A percentile compares a stretch with the other conserved stretches of the same genome.
Evolutionary conservation across 2,329 filamentous ascomycete species (phyloP).

Genomic region (Parafenestella ontariensis): DNA sequence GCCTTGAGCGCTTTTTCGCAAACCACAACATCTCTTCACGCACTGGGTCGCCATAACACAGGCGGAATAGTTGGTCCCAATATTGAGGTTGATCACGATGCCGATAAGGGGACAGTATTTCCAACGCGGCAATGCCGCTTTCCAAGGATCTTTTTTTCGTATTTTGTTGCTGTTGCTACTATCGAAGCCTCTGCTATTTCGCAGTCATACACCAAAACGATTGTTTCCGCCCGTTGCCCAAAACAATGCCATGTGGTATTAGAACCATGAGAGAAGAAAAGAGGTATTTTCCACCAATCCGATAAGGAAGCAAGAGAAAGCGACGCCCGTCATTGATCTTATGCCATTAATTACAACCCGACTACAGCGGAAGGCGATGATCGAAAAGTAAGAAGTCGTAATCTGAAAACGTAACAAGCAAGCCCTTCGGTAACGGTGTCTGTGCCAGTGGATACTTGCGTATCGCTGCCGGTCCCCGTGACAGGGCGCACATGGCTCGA

Average conservation of each 20-base stretch:
- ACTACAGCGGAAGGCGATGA: conserved; percentile 34
- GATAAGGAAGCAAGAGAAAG: conserved; percentile 29
- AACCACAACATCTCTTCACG: neutral
- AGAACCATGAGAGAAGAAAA: conserved; percentile 31
- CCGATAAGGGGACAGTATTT: conserved; percentile 7
- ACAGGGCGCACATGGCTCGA: conserved; percentile 1
- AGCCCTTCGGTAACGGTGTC: conserved; percentile 14
- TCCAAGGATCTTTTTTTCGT: conserved; percentile 31
- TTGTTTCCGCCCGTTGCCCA: conserved; percentile 20
- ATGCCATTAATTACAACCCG: conserved; percentile 51
- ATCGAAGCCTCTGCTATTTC: conserved; percentile 25
- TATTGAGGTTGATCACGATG: neutral
- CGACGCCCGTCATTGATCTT: conserved; percentile 39
- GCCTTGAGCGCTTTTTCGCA: no score
- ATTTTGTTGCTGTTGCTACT: conserved; percentile 33
- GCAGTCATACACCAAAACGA: conserved; percentile 31
- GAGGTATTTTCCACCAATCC: conserved; percentile 31
- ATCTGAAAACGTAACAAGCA: conserved; percentile 28
- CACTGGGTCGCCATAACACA: neutral
- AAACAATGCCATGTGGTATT: conserved; percentile 35
- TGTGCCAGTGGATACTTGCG: neutral
- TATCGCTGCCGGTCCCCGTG: neutral
- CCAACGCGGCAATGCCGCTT: conserved; percentile 27
- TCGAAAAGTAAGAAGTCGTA: conserved; percentile 37
- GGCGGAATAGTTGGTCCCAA: neutral